Percentiles rank a stretch among this genome's conserved stretches.
These are phyloP conservation scores for Cucumis sativus DNA, from an alignment of 306 rosid species.

Conservation along the genomic window DNA sequence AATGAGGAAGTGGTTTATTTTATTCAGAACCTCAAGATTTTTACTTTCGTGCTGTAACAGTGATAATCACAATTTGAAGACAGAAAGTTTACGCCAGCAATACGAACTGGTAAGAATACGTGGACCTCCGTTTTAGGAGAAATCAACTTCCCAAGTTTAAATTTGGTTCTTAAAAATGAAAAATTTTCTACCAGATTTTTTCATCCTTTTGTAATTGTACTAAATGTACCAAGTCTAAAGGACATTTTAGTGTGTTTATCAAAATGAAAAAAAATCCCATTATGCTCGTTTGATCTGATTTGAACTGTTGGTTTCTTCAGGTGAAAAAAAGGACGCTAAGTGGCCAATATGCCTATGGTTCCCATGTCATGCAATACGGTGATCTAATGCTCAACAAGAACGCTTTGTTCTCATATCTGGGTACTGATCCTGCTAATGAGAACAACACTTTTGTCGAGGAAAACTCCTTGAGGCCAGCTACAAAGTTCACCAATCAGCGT, in stretches of 20 bases:
- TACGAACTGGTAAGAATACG: slow-evolving; percentile 59
- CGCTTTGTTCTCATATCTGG: slow-evolving; percentile 42
- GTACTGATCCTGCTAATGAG: slow-evolving; percentile 90
- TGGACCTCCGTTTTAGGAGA: neutral
- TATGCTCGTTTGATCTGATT: neutral
- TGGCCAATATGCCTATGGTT: slow-evolving; percentile 48
- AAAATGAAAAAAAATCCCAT: neutral
- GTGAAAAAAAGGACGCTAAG: slow-evolving; percentile 60
- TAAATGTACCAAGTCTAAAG: neutral
- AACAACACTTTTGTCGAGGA: slow-evolving; percentile 54
- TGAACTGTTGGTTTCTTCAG: slow-evolving; percentile 27
- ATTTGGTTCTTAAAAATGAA: neutral
- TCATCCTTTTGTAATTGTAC: no score
- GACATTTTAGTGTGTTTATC: neutral
- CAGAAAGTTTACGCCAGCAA: slow-evolving; percentile 77
- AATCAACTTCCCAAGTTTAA: neutral
- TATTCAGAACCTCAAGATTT: neutral
- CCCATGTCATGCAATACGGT: slow-evolving; percentile 98
- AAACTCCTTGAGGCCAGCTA: slow-evolving; percentile 47
- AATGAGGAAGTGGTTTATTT: neutral
- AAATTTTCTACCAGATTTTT: neutral
- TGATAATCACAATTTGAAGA: slow-evolving; percentile 62
- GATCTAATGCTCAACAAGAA: slow-evolving; percentile 36
- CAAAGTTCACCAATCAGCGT: slow-evolving; percentile 64
- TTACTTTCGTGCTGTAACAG: slow-evolving; percentile 33